Percentiles rank a stretch among this genome's conserved stretches.
These are phyloP conservation scores for Fistulifera pelliculosa DNA, from an alignment of 108 stramenopile species.

Conservation along the genomic window DNA sequence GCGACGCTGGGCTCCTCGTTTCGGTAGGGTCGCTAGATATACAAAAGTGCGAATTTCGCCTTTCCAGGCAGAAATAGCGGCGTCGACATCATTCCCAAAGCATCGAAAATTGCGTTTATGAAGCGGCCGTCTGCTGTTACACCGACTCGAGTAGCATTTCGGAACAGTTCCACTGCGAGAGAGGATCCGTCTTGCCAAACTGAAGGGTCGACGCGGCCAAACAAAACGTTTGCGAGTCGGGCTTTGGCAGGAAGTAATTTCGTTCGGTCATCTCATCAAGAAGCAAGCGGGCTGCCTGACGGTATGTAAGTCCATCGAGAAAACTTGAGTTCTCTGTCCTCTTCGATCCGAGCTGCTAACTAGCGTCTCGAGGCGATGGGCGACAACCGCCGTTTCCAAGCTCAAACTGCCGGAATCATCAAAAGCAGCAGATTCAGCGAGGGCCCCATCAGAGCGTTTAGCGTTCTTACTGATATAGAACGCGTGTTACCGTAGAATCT, in stretches of 20 bases:
- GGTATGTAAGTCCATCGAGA: constrained; percentile 37
- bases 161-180: constrained; percentile 25
- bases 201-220: constrained; percentile 45
- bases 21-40: constrained; percentile 16
- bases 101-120: constrained; percentile 72
- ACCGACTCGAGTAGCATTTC: constrained; percentile 17
- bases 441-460: not conserved
- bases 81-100: constrained; percentile 61
- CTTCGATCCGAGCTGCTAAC: not conserved
- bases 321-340: not conserved
- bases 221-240: constrained; percentile 72
- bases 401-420: not conserved
- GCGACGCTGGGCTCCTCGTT: constrained; percentile 2
- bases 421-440: constrained; percentile 1
- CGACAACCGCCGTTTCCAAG: not conserved
- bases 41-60: constrained; percentile 44
- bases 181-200: not conserved
- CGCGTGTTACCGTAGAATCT: too few relatives aligned
- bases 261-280: constrained; percentile 36
- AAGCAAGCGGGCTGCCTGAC: constrained; percentile 32
- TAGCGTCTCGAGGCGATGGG: constrained; percentile 15
- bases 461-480: too few relatives aligned
- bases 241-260: constrained; percentile 14
- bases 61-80: constrained; percentile 61
- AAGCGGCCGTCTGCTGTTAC: constrained; percentile 62